Evolutionary conservation across 305 asterid genomes (phyloP), one percentile per base, ranked within the genome.

Genomic region (Ilex paraguariensis): DNA sequence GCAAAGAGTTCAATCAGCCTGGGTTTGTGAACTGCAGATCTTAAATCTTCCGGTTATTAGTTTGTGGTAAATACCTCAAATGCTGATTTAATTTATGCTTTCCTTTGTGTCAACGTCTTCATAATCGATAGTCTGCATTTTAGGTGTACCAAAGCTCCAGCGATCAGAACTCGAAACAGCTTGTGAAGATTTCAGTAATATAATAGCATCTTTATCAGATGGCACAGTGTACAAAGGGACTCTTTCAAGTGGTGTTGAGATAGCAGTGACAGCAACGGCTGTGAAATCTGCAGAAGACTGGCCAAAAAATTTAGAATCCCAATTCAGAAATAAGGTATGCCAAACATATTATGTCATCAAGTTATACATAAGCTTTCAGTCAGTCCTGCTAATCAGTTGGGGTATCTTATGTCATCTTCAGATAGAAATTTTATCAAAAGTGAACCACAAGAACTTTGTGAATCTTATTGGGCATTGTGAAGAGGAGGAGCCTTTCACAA

Each of bases 391-490:
- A 52, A 52, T 7, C 31, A 52, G 4, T 7, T 13, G 4, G 28
- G n/a, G 30, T 52, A 6, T 52, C 10, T 39, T 44, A 46, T 48
- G 57, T 54, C 13, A 1, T 51, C 53, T 62, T 42, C 72, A 80
- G 85, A 74, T 80, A 31, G 86, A 69, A 64, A 67, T 72, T 7
- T 70, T 80, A 30, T 77, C 86, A 62, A 77, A 64, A 64, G 74
- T 80, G 54, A 77, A 77, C 59, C 86, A 80, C 70, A 80, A 78
- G 78, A 80, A 80, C 74, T 80, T 77, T 32, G 73, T 75, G 28
- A 80, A 80, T 51, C 83, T 80, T 66, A 77, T 80, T 60, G 86
- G 86, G 30, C 77, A 60, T 60, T 80, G 83, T 30, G 79, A 80
- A 66, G 86, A 80, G 52, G 70, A 68, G 50, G 56, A 72, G 31